These are phyloP conservation scores for Trichomonas gallinae DNA, from an alignment of 208 protist genomes.

Conservation along the genomic window DNA sequence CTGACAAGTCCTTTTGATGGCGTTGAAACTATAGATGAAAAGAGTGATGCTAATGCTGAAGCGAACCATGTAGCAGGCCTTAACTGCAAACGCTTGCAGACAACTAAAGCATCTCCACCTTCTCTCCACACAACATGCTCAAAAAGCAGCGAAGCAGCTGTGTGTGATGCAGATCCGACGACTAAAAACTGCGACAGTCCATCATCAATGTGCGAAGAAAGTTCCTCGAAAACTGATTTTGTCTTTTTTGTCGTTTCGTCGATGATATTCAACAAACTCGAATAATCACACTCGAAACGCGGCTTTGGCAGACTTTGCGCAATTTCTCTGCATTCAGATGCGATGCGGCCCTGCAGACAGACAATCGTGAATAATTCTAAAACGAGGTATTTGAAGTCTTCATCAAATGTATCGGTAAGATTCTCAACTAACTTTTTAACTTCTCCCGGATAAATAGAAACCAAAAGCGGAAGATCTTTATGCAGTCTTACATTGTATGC, in stretches of 20 bases:
- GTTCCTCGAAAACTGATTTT: not conserved
- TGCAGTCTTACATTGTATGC: not conserved
- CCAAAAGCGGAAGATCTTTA: not conserved
- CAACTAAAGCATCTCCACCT: not conserved
- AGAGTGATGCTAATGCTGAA: not conserved
- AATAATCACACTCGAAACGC: not conserved
- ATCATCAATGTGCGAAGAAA: not conserved
- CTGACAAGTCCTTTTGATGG: not conserved
- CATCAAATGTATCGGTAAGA: not conserved
- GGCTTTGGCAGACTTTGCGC: not conserved
- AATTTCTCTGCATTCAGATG: not conserved
- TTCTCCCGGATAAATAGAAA: not conserved
- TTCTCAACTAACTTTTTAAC: not conserved
- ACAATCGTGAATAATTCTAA: not conserved
- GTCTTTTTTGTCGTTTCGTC: not conserved
- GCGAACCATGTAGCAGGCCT: not conserved
- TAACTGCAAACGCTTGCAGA: not conserved
- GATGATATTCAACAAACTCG: not conserved
- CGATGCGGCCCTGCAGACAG: not conserved
- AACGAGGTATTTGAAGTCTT: not conserved
- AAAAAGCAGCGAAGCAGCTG: not conserved
- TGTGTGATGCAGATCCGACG: not conserved
- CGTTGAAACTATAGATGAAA: not conserved
- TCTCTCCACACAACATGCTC: not conserved
- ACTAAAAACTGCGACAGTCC: not conserved